phyloP scores from a whole-genome alignment of 139 green algal genomes.

The Astrephomene gubernaculifera region DNA sequence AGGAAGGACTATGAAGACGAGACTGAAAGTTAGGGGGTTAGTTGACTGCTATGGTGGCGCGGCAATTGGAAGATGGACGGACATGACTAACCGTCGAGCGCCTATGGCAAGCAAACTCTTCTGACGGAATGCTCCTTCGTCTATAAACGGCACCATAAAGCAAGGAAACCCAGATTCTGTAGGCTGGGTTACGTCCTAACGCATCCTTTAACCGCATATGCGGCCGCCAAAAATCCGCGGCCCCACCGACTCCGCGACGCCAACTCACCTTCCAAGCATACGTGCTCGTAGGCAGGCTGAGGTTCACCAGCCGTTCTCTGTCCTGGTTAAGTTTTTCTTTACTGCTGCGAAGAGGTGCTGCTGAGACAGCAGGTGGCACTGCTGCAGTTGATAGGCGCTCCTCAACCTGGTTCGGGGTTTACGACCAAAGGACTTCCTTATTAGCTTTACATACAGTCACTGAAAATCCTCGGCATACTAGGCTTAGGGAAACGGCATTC shows the following conservation, averaged over 20 bases:
- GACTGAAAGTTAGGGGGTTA: too few species aligned
- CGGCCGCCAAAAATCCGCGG: not conserved
- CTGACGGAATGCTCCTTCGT: not conserved
- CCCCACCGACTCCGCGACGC: not conserved
- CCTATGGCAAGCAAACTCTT: too few species aligned
- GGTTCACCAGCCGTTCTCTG: not conserved
- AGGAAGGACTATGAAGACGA: too few species aligned
- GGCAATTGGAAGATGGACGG: not conserved
- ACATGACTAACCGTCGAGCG: not conserved
- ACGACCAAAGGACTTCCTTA: too few species aligned
- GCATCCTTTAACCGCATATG: constrained; percentile 19
- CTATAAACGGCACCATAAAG: not conserved
- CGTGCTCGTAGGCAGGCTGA: not conserved
- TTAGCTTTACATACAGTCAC: too few species aligned
- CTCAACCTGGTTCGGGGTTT: too few species aligned
- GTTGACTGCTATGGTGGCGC: too few species aligned
- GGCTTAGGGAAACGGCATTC: too few species aligned
- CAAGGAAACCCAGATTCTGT: too few species aligned
- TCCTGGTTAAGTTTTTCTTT: not conserved
- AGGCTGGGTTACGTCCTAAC: not conserved
- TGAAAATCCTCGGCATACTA: too few species aligned
- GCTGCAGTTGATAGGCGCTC: not conserved
- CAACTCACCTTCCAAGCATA: not conserved
- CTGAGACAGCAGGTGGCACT: not conserved
- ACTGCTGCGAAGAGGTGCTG: too few species aligned